Evolutionary conservation across 768 basidiomycete species (phyloP).

Genomic region (Boletus edulis): DNA sequence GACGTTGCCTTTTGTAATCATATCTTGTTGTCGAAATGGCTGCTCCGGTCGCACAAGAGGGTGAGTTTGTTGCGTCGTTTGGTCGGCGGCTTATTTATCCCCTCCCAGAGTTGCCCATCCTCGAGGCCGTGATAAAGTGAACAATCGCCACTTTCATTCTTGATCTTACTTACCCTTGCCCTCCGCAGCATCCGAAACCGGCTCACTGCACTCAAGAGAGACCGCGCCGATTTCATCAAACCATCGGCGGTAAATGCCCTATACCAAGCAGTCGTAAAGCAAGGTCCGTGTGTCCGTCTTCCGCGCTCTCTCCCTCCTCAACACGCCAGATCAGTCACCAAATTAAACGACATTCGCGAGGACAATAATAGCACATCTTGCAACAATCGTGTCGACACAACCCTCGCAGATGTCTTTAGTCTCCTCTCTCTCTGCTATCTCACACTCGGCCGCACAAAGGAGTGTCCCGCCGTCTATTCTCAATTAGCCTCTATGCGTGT

Average conservation of each 20-base stretch:
- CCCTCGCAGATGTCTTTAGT: slow-evolving; percentile 93
- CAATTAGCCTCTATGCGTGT: slow-evolving; percentile 96
- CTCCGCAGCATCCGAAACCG: slow-evolving; percentile 83
- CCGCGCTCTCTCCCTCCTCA: background rate
- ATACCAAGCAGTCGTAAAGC: slow-evolving; percentile 91
- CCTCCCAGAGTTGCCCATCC: slow-evolving; percentile 80
- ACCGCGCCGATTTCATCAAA: slow-evolving; percentile 89
- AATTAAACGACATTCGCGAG: slow-evolving; percentile 86
- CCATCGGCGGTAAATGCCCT: slow-evolving; percentile 90
- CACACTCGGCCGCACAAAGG: slow-evolving; percentile 93
- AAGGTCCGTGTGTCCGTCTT: slow-evolving; percentile 53
- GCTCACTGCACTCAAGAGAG: slow-evolving; percentile 91
- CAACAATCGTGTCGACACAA: slow-evolving; percentile 92
- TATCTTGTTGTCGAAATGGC: slow-evolving; percentile 43
- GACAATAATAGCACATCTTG: slow-evolving; percentile 60
- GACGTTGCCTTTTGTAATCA: slow-evolving; percentile 35
- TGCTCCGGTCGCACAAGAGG: slow-evolving; percentile 77
- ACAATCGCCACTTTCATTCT: background rate
- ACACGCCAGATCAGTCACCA: slow-evolving; percentile 60
- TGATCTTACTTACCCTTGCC: slow-evolving; percentile 26
- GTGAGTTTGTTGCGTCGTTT: slow-evolving; percentile 31
- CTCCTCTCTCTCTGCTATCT: slow-evolving; percentile 96
- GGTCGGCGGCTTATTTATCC: slow-evolving; percentile 20
- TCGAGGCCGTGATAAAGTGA: slow-evolving; percentile 92
- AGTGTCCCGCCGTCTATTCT: slow-evolving; percentile 92